These are phyloP conservation scores for Mycena haematopus DNA, from an alignment of 768 basidiomycete species.

Conservation along the genomic window DNA sequence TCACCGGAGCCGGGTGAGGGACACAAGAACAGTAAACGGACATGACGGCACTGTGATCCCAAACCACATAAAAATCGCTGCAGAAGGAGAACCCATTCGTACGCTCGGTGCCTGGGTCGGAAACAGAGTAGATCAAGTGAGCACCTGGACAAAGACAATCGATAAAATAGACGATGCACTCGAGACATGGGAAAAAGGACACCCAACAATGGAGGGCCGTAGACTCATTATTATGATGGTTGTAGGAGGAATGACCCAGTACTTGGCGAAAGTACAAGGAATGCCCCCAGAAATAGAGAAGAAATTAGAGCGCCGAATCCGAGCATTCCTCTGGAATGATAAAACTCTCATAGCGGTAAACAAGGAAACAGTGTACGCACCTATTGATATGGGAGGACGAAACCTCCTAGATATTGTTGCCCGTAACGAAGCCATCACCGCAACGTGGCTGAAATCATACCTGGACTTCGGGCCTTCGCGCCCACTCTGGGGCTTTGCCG, in stretches of 20 bases:
- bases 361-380: neutral
- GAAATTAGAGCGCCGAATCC: neutral
- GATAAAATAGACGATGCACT: neutral
- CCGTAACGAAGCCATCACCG: neutral
- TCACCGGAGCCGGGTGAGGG: neutral
- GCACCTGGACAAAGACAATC: too few species aligned
- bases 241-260: neutral
- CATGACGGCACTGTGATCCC: neutral
- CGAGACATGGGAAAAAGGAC: neutral
- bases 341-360: neutral
- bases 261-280: neutral
- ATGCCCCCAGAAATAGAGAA: neutral
- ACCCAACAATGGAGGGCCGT: neutral
- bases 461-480: neutral
- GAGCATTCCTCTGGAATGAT: neutral
- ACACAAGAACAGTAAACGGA: neutral
- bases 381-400: neutral
- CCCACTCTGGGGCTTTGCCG: neutral
- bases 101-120: neutral
- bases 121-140: neutral
- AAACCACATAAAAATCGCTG: neutral
- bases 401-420: neutral
- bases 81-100: neutral
- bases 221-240: neutral
- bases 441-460: neutral